Evolutionary conservation across 345 rosid genomes (phyloP).

Genomic region (Eucalyptus marginata): DNA sequence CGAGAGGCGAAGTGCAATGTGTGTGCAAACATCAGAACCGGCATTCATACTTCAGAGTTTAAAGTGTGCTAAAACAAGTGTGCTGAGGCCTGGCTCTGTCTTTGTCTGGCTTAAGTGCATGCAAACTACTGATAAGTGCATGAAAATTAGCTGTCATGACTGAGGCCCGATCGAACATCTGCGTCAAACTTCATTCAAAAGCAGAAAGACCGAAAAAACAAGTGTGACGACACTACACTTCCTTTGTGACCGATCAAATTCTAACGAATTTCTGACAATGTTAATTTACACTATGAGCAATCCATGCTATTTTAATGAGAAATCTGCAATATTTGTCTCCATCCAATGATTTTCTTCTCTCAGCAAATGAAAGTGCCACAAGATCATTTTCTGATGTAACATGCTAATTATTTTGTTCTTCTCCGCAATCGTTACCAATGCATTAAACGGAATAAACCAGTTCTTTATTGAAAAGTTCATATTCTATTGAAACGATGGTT

Average conservation of each 20-base stretch:
- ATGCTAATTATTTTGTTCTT: neutral
- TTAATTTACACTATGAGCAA: neutral
- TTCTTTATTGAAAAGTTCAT: neutral
- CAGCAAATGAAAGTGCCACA: too few species aligned
- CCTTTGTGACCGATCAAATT: neutral
- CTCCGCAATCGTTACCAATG: neutral
- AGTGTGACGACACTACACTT: neutral
- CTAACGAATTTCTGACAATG: neutral
- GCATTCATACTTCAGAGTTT: neutral
- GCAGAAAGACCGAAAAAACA: neutral
- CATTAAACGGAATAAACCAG: neutral
- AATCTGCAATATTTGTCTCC: neutral
- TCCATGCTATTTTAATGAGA: neutral
- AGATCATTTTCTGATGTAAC: neutral
- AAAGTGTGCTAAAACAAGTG: neutral
- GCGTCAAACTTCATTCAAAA: neutral
- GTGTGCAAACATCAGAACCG: neutral
- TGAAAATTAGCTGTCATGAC: neutral
- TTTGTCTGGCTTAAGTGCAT: neutral
- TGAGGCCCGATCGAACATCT: neutral
- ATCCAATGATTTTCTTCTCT: neutral
- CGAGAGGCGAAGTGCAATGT: neutral
- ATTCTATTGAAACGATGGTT: neutral
- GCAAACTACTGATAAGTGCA: neutral
- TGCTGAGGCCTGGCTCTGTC: neutral